Conservation (phyloP, 1,139 yeast genomes). For the Hansenula lynferdii region DNA sequence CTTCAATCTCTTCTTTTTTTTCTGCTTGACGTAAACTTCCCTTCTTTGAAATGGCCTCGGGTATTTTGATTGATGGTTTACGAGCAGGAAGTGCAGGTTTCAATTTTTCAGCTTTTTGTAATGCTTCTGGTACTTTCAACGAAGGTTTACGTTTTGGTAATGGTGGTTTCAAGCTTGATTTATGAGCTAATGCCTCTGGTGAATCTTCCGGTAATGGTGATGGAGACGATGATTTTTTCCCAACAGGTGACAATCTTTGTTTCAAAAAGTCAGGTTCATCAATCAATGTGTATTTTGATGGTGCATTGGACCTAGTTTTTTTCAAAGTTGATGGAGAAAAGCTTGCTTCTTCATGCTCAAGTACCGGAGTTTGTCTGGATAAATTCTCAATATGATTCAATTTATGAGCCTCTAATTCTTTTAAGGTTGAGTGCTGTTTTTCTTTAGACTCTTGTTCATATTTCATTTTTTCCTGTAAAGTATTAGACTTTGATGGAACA, state of each 20-base stretch:
- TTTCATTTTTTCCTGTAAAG: slow-evolving; percentile 8
- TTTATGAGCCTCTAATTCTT: slow-evolving; percentile 10
- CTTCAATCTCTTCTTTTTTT: slow-evolving; percentile 5
- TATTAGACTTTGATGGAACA: slow-evolving; percentile 17
- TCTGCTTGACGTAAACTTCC: slow-evolving; percentile 10
- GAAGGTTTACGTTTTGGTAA: slow-evolving; percentile 24
- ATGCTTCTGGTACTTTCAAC: slow-evolving; percentile 25
- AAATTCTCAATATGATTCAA: slow-evolving; percentile 8
- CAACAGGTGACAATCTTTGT: slow-evolving; percentile 2
- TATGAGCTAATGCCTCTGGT: slow-evolving; percentile 7
- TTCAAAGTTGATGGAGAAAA: slow-evolving; percentile 13
- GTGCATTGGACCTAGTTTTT: slow-evolving; percentile 15
- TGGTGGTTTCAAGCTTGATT: slow-evolving; percentile 12
- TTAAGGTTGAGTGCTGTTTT: slow-evolving; percentile 6
- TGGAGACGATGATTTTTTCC: slow-evolving; percentile 1
- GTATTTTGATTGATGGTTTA: slow-evolving; percentile 17
- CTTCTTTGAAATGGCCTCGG: slow-evolving; percentile 19
- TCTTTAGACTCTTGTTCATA: slow-evolving; percentile 6
- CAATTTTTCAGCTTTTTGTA: slow-evolving; percentile 21
- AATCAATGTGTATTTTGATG: slow-evolving; percentile 6
- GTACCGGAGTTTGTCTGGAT: background rate
- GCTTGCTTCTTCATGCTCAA: slow-evolving; percentile 1
- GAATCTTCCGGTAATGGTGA: background rate
- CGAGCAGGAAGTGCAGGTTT: slow-evolving; percentile 22
- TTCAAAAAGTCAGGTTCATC: slow-evolving; percentile 6